Evolutionary conservation across 495 filamentous ascomycete genomes (phyloP), one percentile per base, ranked within the genome.

Genomic region (Aspergillus biplanus): DNA sequence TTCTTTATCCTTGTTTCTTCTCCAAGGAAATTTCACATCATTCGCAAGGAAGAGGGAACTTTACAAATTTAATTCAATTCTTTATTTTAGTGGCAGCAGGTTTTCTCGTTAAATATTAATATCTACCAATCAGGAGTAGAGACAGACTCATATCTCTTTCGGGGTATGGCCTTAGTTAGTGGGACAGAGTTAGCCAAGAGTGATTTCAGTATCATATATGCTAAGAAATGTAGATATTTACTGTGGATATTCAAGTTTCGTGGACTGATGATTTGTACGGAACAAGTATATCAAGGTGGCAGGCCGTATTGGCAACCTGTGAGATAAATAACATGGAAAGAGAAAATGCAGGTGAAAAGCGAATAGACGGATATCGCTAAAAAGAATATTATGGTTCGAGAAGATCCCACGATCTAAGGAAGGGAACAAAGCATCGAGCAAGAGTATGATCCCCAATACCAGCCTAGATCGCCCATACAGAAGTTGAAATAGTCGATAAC

Each of bases 391-490:
- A 44, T 9, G 32, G 44, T 44, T 52, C 21, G 16, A 18, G 18
- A 21, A 53, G 50, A 33, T 42, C 31, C 54, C 16, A 52, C 34
- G 52, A 63, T 59, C 61, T 64, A 64, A 48, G 56, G 54, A 63
- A 65, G 60, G 62, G 59, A 64, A 62, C 54, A 53, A 63, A 44
- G 48, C 58, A 56, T 57, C 15, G 42, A 65, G 59, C 34, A 50
- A 64, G 46, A 32, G 52, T 18, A 47, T 34, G 33, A 59, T 61
- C 55, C 61, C 56, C 65, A 64, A 56, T 59, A 64, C 66, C 60
- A 69, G 69, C 66, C 64, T 69, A 69, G 56, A 58, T 58, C 49
- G 48, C 50, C 54, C 66, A 46, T 65, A 65, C 59, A 69, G 54
- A 44, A 65, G 42, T 53, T 59, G 68, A 59, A 61, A 64, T 61